Evolutionary conservation across 192 early-diverging fungal genomes (phyloP).

Genomic region (Coemansia sp.): DNA sequence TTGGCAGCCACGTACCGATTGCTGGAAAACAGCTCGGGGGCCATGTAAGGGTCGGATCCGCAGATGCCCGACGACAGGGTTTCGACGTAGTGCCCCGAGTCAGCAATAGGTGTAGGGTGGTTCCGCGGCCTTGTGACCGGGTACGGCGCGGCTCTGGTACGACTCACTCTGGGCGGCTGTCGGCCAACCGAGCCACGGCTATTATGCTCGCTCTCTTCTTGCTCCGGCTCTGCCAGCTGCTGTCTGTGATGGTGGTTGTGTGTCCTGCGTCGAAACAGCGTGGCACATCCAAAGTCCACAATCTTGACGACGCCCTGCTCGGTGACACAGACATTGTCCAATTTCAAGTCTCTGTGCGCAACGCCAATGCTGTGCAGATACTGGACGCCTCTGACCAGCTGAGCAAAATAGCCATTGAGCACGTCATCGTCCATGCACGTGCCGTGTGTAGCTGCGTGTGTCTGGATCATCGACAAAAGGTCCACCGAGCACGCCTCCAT

Average conservation of each 20-base stretch:
- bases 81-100: slow-evolving; percentile 27
- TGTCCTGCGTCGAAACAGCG: slow-evolving; percentile 40
- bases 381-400: slow-evolving; percentile 70
- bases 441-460: slow-evolving; percentile 47
- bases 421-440: slow-evolving; percentile 52
- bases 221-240: neutral
- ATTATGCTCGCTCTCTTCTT: too few relatives aligned
- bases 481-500: slow-evolving; percentile 89
- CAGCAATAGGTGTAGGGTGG: neutral
- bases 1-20: slow-evolving; percentile 69
- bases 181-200: neutral
- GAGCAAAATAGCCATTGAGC: slow-evolving; percentile 79
- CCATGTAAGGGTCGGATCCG: slow-evolving; percentile 95
- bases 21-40: slow-evolving; percentile 74
- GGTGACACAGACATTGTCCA: slow-evolving; percentile 85
- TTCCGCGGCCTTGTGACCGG: slow-evolving; percentile 10
- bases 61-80: slow-evolving; percentile 64
- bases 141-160: slow-evolving; percentile 29
- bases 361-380: slow-evolving; percentile 82
- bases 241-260: slow-evolving; percentile 23
- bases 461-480: slow-evolving; percentile 74
- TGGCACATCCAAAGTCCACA: slow-evolving; percentile 78
- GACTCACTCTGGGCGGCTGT: neutral
- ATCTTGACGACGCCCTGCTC: slow-evolving; percentile 71
- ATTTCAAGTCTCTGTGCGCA: slow-evolving; percentile 89